A percentile compares a stretch with the other conserved stretches of the same genome.
These are phyloP conservation scores for Cytidiella melzeri DNA, from an alignment of 768 basidiomycete genomes.

Conservation along the genomic window DNA sequence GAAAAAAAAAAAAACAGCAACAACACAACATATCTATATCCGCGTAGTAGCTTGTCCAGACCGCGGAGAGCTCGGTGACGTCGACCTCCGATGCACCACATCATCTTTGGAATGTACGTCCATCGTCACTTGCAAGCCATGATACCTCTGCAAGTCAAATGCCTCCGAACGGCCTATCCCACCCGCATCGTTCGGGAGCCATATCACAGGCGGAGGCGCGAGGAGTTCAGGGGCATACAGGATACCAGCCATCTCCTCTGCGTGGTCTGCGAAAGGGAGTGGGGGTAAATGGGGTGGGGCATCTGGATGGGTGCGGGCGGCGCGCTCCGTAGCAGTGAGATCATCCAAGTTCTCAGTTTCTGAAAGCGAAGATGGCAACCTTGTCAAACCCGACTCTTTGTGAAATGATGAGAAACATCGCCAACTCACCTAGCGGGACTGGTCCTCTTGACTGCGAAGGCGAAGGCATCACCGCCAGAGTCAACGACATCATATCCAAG, in stretches of 20 bases:
- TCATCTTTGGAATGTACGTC: conserved; percentile 56
- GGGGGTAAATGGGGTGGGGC: conserved; percentile 69
- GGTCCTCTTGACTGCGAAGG: conserved; percentile 48
- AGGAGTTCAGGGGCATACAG: conserved; percentile 79
- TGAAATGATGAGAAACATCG: background rate
- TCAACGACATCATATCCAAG: conserved; percentile 79
- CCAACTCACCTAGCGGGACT: conserved; percentile 58
- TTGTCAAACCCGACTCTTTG: too few species aligned
- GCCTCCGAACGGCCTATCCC: conserved; percentile 74
- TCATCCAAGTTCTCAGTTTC: conserved; percentile 79
- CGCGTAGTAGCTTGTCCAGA: background rate
- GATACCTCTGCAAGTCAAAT: conserved; percentile 68
- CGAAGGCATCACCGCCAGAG: conserved; percentile 68
- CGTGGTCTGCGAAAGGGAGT: conserved; percentile 66
- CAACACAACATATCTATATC: background rate
- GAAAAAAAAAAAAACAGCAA: background rate
- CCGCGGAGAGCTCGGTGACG: conserved; percentile 10
- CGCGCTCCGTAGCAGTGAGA: conserved; percentile 69
- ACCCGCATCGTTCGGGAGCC: conserved; percentile 76
- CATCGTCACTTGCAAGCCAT: conserved; percentile 62
- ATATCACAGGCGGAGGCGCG: conserved; percentile 73
- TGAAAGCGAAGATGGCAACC: conserved; percentile 20
- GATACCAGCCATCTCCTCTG: conserved; percentile 70
- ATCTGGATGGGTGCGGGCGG: conserved; percentile 72
- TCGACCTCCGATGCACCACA: conserved; percentile 32